Conservation (phyloP, 108 stramenopile species). For the Seminavis robusta region DNA sequence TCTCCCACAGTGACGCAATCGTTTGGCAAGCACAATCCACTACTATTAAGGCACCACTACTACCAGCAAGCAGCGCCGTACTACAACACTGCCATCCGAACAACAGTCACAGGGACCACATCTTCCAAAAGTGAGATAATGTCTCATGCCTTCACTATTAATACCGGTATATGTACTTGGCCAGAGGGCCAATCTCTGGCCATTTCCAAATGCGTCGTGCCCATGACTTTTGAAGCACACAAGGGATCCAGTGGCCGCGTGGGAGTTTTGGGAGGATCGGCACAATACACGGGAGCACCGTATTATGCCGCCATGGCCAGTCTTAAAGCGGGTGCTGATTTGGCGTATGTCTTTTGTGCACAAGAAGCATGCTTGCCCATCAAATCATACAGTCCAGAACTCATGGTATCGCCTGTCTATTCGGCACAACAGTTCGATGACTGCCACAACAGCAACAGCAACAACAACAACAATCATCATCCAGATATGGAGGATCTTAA, state of each 20-base stretch:
- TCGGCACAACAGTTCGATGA: slow-evolving; percentile 51
- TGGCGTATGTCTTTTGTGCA: slow-evolving; percentile 92
- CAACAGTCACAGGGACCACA: too few species aligned
- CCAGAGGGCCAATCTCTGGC: too few species aligned
- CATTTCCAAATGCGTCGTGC: slow-evolving; percentile 23
- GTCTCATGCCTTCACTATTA: too few species aligned
- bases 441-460: background rate
- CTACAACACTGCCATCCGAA: too few species aligned
- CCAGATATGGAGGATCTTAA: slow-evolving; percentile 4
- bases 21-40: too few species aligned
- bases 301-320: slow-evolving; percentile 93
- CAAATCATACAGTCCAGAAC: slow-evolving; percentile 89
- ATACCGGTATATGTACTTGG: too few species aligned
- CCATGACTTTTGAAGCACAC: slow-evolving; percentile 53
- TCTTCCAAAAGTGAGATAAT: too few species aligned
- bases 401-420: slow-evolving; percentile 91
- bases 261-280: slow-evolving; percentile 91
- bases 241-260: slow-evolving; percentile 94
- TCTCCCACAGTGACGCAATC: too few species aligned
- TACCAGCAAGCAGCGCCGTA: too few species aligned
- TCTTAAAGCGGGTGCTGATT: slow-evolving; percentile 89
- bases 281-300: slow-evolving; percentile 96
- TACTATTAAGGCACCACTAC: too few species aligned
- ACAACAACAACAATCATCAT: background rate
- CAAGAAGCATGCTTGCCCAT: slow-evolving; percentile 89